These are phyloP conservation scores for Tulasnella sp. DNA, from an alignment of 768 basidiomycete species.

Conservation along the genomic window DNA sequence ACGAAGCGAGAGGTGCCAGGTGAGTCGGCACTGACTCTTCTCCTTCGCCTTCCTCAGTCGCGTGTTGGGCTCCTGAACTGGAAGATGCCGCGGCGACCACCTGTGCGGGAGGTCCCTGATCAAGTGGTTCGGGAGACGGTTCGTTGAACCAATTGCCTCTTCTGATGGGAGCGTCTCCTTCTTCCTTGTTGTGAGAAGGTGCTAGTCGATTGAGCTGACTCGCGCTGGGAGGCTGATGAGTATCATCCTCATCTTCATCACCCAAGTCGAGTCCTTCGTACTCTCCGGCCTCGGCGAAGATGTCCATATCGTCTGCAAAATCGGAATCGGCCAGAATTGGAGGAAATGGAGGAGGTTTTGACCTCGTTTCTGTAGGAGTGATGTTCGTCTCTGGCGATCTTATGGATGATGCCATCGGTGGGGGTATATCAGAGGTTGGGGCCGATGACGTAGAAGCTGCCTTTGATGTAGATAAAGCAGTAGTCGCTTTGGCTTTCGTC, in stretches of 20 bases:
- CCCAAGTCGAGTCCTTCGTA: constrained; percentile 58
- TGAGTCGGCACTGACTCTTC: constrained; percentile 40
- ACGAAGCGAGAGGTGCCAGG: constrained; percentile 67
- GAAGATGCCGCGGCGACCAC: not conserved
- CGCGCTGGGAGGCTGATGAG: constrained; percentile 1
- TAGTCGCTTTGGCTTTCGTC: constrained; percentile 23
- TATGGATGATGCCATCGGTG: not conserved
- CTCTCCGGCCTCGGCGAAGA: constrained; percentile 77
- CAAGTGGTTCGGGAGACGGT: not conserved
- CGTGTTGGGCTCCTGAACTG: not conserved
- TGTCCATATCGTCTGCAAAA: constrained; percentile 54
- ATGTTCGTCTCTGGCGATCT: not conserved
- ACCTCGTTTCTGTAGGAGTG: constrained; percentile 8
- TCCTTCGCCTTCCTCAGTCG: constrained; percentile 26
- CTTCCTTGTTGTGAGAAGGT: not conserved
- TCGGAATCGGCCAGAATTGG: constrained; percentile 22
- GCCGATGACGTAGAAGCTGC: not conserved
- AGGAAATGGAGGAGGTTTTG: constrained; percentile 23
- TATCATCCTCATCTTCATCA: constrained; percentile 37
- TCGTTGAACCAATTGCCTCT: constrained; percentile 12
- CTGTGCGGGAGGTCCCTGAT: no score
- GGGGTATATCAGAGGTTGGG: not conserved
- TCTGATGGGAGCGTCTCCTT: not conserved
- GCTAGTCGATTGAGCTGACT: constrained; percentile 31
- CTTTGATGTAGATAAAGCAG: not conserved